phyloP scores from a whole-genome alignment of 2,329 filamentous ascomycete genomes.

The Tolypocladium inflatum region DNA sequence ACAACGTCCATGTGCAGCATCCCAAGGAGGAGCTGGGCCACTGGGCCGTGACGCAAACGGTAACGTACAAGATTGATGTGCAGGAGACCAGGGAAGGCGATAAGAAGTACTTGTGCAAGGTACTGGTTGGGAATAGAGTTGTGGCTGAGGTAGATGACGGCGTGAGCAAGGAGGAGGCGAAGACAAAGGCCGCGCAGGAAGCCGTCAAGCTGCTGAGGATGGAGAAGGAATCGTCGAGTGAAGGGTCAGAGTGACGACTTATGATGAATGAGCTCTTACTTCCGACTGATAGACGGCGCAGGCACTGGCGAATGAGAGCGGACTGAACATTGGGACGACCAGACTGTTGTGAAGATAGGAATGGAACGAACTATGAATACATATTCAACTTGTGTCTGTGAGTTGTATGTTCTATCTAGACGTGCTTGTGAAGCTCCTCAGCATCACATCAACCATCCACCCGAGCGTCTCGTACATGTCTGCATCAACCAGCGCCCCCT shows the following conservation, averaged over 20 bases:
- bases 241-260: neutral
- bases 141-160: conserved; percentile 37
- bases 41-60: conserved; percentile 39
- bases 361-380: neutral
- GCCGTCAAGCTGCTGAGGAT: conserved; percentile 30
- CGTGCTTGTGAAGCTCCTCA: conserved; percentile 32
- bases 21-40: conserved; percentile 61
- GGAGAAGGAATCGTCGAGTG: conserved; percentile 4
- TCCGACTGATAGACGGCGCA: neutral
- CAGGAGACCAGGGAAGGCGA: conserved; percentile 10
- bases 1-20: conserved; percentile 47
- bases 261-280: neutral
- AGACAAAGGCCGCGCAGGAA: conserved; percentile 43
- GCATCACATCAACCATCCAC: conserved; percentile 61
- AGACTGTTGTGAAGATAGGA: neutral
- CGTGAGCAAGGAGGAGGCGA: conserved; percentile 39
- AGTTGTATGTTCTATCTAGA: conserved; percentile 2
- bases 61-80: conserved; percentile 41
- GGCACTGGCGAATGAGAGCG: neutral
- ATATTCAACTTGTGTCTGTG: neutral
- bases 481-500: conserved; percentile 34
- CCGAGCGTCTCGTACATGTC: conserved; percentile 53
- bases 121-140: conserved; percentile 37
- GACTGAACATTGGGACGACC: neutral
- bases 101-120: conserved; percentile 30